Evolutionary conservation across 306 rosid species (phyloP).

Genomic region (Cicer chorassanicum): DNA sequence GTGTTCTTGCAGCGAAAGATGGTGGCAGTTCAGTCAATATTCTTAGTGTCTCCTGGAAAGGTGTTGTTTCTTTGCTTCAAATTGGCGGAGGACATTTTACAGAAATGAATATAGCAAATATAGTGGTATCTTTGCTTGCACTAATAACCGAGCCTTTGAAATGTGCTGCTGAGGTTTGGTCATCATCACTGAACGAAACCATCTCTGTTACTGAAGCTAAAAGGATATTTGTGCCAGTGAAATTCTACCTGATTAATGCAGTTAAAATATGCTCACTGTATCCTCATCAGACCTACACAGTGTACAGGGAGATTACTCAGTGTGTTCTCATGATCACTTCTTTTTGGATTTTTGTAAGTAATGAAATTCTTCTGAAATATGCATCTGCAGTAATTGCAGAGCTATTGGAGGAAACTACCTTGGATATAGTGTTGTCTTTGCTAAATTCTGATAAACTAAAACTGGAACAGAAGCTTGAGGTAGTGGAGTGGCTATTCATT

Average conservation of each 20-base stretch:
- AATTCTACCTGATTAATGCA: conserved; percentile 82
- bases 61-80: conserved; percentile 88
- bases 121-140: conserved; percentile 63
- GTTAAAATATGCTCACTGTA: conserved; percentile 73
- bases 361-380: conserved; percentile 57
- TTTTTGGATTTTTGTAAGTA: conserved; percentile 63
- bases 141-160: conserved; percentile 71
- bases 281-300: conserved; percentile 71
- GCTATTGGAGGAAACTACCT: conserved; percentile 71
- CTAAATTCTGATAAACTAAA: conserved; percentile 69
- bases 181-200: conserved; percentile 55
- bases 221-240: conserved; percentile 80
- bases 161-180: conserved; percentile 75
- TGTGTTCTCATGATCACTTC: conserved; percentile 70
- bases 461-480: conserved; percentile 59
- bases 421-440: conserved; percentile 66
- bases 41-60: conserved; percentile 91
- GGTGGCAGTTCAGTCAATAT: conserved; percentile 84
- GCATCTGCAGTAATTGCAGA: conserved; percentile 68
- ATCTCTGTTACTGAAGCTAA: conserved; percentile 81
- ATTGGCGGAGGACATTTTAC: conserved; percentile 59
- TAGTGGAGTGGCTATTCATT: conserved; percentile 67
- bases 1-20: conserved; percentile 77
- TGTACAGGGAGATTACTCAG: conserved; percentile 63
- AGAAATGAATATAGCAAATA: conserved; percentile 56